Percentiles rank a stretch among this genome's conserved stretches.
Evolutionary conservation across 805 yeast genomes (phyloP).

Genomic region (Candida sphagnicola): DNA sequence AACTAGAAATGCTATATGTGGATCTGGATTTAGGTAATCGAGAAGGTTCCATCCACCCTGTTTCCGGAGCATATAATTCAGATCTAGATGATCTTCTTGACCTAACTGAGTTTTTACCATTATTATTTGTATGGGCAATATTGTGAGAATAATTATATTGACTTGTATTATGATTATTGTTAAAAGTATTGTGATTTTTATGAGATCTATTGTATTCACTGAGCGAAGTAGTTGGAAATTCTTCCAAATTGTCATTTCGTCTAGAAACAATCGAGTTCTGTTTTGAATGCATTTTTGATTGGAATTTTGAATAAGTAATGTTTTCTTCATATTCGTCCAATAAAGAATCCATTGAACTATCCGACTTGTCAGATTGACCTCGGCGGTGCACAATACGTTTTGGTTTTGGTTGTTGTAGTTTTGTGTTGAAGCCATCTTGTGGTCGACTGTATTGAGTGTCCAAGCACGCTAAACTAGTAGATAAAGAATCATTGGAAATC

Average conservation of each 20-base stretch:
- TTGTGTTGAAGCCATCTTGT: not conserved
- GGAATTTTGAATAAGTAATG: conserved; percentile 24
- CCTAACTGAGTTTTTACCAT: conserved; percentile 9
- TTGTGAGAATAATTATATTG: conserved; percentile 5
- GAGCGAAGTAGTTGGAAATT: conserved; percentile 32
- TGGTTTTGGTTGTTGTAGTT: conserved; percentile 14
- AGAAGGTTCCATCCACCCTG: conserved; percentile 52
- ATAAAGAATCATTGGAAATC: conserved; percentile 18
- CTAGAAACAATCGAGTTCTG: conserved; percentile 8
- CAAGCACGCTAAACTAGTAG: conserved; percentile 28
- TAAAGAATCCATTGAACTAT: conserved; percentile 35
- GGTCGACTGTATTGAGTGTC: conserved; percentile 9
- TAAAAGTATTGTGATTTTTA: conserved; percentile 9
- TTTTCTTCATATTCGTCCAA: conserved; percentile 44
- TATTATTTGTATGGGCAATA: conserved; percentile 1
- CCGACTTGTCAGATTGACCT: conserved; percentile 13
- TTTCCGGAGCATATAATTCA: conserved; percentile 40
- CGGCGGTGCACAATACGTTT: conserved; percentile 4
- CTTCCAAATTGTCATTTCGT: conserved; percentile 11
- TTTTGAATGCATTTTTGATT: conserved; percentile 20
- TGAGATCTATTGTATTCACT: conserved; percentile 30
- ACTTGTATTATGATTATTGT: not conserved
- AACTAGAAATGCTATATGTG: conserved; percentile 18
- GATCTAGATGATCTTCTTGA: conserved; percentile 38
- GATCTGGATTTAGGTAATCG: conserved; percentile 19